A percentile compares a stretch with the other conserved stretches of the same genome.
Evolutionary conservation across 768 basidiomycete species (phyloP).

Genomic region (Suillus sp.): DNA sequence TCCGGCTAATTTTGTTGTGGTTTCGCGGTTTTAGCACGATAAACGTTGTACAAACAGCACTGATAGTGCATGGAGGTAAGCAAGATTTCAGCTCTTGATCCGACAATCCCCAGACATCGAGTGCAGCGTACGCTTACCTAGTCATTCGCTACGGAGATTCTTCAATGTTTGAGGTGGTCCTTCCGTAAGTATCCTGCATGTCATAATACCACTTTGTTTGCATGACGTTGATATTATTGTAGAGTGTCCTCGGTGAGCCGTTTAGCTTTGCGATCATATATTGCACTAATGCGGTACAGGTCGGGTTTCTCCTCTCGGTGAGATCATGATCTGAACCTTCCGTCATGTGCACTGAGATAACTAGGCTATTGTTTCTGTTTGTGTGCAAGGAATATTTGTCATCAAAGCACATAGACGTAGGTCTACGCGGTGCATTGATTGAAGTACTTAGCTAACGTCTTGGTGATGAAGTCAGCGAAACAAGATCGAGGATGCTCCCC

Average conservation of each 20-base stretch:
- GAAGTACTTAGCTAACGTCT: neutral
- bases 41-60: neutral
- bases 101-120: neutral
- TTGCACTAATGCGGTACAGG: neutral
- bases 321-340: neutral
- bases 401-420: constrained; percentile 3
- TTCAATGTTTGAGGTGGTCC: neutral
- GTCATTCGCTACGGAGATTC: neutral
- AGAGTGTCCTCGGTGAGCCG: constrained; percentile 1
- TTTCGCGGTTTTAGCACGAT: neutral
- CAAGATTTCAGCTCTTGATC: neutral
- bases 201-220: neutral
- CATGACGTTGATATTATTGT: neutral
- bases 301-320: constrained; percentile 2
- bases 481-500: constrained; percentile 5
- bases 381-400: constrained; percentile 6
- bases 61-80: constrained; percentile 8
- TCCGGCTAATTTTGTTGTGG: neutral
- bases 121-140: constrained; percentile 1
- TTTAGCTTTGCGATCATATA: neutral
- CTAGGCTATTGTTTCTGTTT: neutral
- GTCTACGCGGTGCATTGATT: neutral
- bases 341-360: neutral
- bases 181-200: neutral
- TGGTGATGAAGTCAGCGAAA: constrained; percentile 1